These are phyloP conservation scores for Ogataea hybrid DNA, from an alignment of 1,139 yeast genomes.

Conservation along the genomic window DNA sequence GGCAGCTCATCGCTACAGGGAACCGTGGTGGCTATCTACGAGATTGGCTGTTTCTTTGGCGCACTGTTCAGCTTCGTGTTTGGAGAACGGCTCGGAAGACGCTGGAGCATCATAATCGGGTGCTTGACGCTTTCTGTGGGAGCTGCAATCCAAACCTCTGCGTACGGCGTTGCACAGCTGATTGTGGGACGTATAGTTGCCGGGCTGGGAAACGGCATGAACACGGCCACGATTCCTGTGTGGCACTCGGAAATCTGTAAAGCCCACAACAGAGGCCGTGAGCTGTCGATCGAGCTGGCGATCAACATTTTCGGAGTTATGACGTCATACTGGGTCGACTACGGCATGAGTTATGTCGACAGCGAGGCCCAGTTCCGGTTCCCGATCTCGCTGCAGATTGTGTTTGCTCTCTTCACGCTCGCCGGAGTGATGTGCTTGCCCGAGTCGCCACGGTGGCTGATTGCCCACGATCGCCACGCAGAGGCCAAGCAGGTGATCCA, in stretches of 20 bases:
- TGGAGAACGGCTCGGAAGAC: conserved; percentile 68
- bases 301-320: conserved; percentile 70
- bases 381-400: conserved; percentile 44
- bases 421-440: conserved; percentile 28
- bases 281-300: conserved; percentile 69
- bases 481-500: conserved; percentile 44
- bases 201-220: conserved; percentile 78
- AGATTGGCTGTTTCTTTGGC: conserved; percentile 75
- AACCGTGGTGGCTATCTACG: conserved; percentile 70
- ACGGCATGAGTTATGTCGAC: conserved; percentile 53
- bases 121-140: conserved; percentile 60
- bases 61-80: conserved; percentile 58
- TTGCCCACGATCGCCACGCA: conserved; percentile 44
- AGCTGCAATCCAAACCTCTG: conserved; percentile 55
- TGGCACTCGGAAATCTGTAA: conserved; percentile 79
- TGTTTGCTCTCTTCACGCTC: conserved; percentile 39
- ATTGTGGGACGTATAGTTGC: conserved; percentile 71
- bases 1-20: conserved; percentile 49
- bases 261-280: conserved; percentile 67
- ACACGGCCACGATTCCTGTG: conserved; percentile 76
- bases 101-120: conserved; percentile 59
- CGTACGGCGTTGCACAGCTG: conserved; percentile 62
- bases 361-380: conserved; percentile 50
- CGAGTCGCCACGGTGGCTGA: conserved; percentile 77
- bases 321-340: conserved; percentile 74